Conservation (phyloP, 768 basidiomycete species). For the Rhodotorula toruloides region DNA sequence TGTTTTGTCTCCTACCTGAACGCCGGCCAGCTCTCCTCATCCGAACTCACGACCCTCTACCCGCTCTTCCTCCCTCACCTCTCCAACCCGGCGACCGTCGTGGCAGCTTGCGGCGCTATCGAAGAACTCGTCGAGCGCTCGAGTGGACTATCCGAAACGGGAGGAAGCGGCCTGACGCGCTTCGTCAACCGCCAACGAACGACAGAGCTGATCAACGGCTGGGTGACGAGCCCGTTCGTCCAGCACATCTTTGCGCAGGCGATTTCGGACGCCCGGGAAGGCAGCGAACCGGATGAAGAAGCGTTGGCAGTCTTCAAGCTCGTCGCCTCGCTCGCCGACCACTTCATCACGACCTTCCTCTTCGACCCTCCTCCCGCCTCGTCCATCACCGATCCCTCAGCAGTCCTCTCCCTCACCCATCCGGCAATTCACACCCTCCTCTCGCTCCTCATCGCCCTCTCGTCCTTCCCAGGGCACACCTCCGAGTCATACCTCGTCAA, state of each 20-base stretch:
- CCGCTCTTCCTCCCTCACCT: slow-evolving; percentile 39
- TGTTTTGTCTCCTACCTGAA: slow-evolving; percentile 37
- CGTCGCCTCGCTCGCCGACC: slow-evolving; percentile 35
- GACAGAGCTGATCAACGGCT: slow-evolving; percentile 18
- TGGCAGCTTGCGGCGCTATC: slow-evolving; percentile 28
- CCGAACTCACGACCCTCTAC: slow-evolving; percentile 35
- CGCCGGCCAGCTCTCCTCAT: slow-evolving; percentile 34
- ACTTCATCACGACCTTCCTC: slow-evolving; percentile 29
- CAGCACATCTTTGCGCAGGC: not conserved
- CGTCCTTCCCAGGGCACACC: slow-evolving; percentile 35
- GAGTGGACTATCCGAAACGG: not conserved
- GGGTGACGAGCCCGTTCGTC: slow-evolving; percentile 9
- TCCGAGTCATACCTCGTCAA: slow-evolving; percentile 30
- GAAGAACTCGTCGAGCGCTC: slow-evolving; percentile 41
- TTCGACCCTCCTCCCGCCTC: slow-evolving; percentile 19
- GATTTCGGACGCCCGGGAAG: slow-evolving; percentile 21
- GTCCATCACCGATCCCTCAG: not conserved
- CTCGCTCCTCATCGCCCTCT: slow-evolving; percentile 31
- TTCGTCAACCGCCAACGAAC: slow-evolving; percentile 23
- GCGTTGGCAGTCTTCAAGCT: slow-evolving; percentile 39
- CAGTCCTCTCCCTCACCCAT: slow-evolving; percentile 12
- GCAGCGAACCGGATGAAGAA: slow-evolving; percentile 25
- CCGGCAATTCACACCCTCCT: slow-evolving; percentile 27
- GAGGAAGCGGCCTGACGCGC: slow-evolving; percentile 11
- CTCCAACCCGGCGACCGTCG: slow-evolving; percentile 17